A percentile compares a stretch with the other conserved stretches of the same genome.
Conservation (phyloP, 345 rosid species). For the Carallia brachiata region DNA sequence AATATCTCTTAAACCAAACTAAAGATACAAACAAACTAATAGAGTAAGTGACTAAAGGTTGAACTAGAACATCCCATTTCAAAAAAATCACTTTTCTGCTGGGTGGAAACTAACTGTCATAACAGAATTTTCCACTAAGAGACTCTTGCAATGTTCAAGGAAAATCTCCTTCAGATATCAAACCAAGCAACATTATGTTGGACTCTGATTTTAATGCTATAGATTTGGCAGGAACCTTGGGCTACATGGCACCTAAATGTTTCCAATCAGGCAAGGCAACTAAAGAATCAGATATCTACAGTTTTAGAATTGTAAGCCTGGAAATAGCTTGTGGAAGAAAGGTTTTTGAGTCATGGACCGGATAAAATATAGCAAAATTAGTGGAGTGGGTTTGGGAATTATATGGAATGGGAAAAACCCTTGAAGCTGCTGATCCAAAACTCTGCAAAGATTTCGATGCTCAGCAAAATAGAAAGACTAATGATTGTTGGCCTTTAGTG, state of each 20-base stretch:
- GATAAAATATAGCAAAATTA: too few species aligned
- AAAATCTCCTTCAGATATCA: too few species aligned
- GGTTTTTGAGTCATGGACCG: background rate
- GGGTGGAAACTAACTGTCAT: too few species aligned
- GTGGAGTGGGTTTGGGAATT: background rate
- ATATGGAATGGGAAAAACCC: background rate
- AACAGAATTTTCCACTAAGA: too few species aligned
- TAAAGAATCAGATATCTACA: background rate
- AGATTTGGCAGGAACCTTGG: too few species aligned
- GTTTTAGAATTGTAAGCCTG: background rate
- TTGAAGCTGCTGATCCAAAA: background rate
- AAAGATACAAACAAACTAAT: too few species aligned
- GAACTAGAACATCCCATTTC: too few species aligned
- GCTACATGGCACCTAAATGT: background rate
- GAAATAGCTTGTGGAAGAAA: constrained; percentile 4
- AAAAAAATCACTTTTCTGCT: too few species aligned
- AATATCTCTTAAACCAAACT: too few species aligned
- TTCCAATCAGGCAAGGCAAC: background rate
- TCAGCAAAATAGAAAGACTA: constrained; percentile 4
- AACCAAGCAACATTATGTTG: background rate
- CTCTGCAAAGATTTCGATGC: background rate
- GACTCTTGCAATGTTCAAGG: too few species aligned
- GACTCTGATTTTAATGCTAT: background rate
- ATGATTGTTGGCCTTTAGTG: constrained; percentile 18
- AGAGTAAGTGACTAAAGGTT: too few species aligned